A percentile compares a stretch with the other conserved stretches of the same genome.
Conservation (phyloP, 1,139 yeast species). For the Wickerhamiella pararugosa region DNA sequence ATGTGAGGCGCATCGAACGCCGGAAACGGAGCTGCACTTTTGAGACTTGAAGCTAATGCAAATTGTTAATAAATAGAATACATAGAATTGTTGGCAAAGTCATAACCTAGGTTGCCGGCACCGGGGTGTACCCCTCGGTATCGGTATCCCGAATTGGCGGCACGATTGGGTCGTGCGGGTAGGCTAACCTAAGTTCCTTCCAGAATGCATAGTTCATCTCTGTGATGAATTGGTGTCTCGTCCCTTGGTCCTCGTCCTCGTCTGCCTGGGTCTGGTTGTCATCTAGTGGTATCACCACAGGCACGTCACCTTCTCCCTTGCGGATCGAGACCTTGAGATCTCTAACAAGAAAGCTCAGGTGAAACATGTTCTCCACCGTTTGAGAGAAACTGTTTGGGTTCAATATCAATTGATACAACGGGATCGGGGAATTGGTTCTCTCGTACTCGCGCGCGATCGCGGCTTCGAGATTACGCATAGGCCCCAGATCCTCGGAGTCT, state of each 20-base stretch:
- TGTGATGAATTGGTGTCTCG: conserved; percentile 49
- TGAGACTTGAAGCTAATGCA: not conserved
- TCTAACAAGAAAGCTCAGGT: conserved; percentile 61
- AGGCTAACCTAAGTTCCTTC: conserved; percentile 27
- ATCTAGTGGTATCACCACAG: conserved; percentile 8
- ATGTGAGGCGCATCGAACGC: not conserved
- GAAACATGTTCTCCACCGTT: conserved; percentile 71
- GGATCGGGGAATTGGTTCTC: conserved; percentile 27
- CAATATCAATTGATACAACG: conserved; percentile 49
- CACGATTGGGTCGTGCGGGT: conserved; percentile 3
- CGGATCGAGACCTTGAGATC: conserved; percentile 47
- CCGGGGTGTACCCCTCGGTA: not conserved
- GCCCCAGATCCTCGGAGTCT: too few species aligned
- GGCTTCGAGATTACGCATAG: too few species aligned
- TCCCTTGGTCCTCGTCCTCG: conserved; percentile 17
- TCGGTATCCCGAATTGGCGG: conserved; percentile 3
- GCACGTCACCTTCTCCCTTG: not conserved
- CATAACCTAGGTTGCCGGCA: too few species aligned
- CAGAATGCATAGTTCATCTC: conserved; percentile 54
- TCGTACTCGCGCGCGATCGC: too few species aligned
- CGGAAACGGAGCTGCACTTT: not conserved
- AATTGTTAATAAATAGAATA: not conserved
- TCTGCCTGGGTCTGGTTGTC: conserved; percentile 13
- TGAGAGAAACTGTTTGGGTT: conserved; percentile 67
- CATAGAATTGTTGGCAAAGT: not conserved